A percentile compares a stretch with the other conserved stretches of the same genome.
phyloP scores from a whole-genome alignment of 2,329 filamentous ascomycete genomes.

The Coniochaeta ligniaria region DNA sequence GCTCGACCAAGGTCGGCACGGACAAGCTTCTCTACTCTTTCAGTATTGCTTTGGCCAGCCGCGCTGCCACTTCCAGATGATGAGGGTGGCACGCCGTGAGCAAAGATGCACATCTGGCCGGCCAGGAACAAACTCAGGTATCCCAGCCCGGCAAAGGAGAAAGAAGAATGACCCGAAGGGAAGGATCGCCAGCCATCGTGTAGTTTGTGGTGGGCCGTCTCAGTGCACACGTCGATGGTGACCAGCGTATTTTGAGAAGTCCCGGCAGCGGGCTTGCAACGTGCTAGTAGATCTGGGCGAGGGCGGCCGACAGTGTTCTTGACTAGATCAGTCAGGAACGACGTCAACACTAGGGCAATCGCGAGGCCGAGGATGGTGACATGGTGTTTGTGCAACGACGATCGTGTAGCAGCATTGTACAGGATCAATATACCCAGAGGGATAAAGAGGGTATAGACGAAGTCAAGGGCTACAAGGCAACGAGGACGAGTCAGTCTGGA shows the following conservation, averaged over 20 bases:
- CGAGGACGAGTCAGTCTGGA: background rate
- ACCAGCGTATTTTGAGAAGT: slow-evolving; percentile 47
- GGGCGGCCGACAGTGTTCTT: slow-evolving; percentile 90
- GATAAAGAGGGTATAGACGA: slow-evolving; percentile 69
- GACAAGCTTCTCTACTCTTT: slow-evolving; percentile 17
- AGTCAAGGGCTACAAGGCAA: slow-evolving; percentile 51
- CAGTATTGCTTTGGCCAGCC: slow-evolving; percentile 4
- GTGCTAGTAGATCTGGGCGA: slow-evolving; percentile 54
- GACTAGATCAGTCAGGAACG: slow-evolving; percentile 80
- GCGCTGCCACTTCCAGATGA: background rate
- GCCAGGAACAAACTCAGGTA: slow-evolving; percentile 66
- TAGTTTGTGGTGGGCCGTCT: slow-evolving; percentile 59
- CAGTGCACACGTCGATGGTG: slow-evolving; percentile 64
- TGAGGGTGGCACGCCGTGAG: slow-evolving; percentile 23
- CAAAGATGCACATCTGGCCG: slow-evolving; percentile 55
- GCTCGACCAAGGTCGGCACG: slow-evolving; percentile 47
- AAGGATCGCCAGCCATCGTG: slow-evolving; percentile 84
- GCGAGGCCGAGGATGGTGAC: slow-evolving; percentile 75
- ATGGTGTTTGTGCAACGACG: slow-evolving; percentile 72
- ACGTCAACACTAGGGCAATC: slow-evolving; percentile 68
- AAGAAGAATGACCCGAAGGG: slow-evolving; percentile 72
- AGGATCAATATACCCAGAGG: slow-evolving; percentile 61
- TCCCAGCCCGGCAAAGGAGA: slow-evolving; percentile 71
- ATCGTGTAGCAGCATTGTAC: slow-evolving; percentile 56
- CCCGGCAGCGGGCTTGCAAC: slow-evolving; percentile 62